Evolutionary conservation across 2,329 filamentous ascomycete genomes (phyloP), one percentile per base, ranked within the genome.

Genomic region (Pezicula radicicola): DNA sequence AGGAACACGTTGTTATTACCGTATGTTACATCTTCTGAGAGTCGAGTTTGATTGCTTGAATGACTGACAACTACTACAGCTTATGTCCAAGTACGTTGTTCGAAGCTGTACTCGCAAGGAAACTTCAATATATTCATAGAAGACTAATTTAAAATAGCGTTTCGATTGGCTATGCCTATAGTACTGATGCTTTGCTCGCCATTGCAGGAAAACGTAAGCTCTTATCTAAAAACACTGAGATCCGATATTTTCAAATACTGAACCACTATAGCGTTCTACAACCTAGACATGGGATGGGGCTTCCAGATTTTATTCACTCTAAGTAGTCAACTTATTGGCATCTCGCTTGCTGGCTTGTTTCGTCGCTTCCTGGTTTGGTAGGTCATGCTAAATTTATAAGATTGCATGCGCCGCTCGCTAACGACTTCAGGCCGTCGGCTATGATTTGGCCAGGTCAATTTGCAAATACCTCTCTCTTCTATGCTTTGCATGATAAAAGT

Each of bases 171-270:
- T 60, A 58, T 80, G 73, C 66, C 3, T 91, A 91, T 59, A 84
- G 85, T 2, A 90, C 87, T 1, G 87, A 90, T 59, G 85, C 89
- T 41, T 80, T 91, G 45, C 73, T 89, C 3, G 87, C 86, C 0
- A 85, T 89, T 67, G 71, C 81, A 16, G 58, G 54, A 18, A 60
- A 60, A 40, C 50, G 56, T 53, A 27, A 35, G 50, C 50, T 21
- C 2, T 25, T 28, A 9, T 19, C 2, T 10, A 19, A 13, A 10
- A 9, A 18, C 25, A 7, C 10, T 25, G 8, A 35, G 21, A 33
- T 7, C 9, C 12, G 30, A 33, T n/a, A 21, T 33, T 21, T 6
- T 8, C 4, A 30, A 21, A n/a, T 27, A n/a, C 39, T 49, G 40
- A 49, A 21, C 5, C 15, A 16, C 87, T 67, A 70, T 81, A 33